Percentiles rank a stretch among this genome's conserved stretches.
phyloP scores from a whole-genome alignment of 805 yeast species.

The Maudiozyma serrabonitensis region DNA sequence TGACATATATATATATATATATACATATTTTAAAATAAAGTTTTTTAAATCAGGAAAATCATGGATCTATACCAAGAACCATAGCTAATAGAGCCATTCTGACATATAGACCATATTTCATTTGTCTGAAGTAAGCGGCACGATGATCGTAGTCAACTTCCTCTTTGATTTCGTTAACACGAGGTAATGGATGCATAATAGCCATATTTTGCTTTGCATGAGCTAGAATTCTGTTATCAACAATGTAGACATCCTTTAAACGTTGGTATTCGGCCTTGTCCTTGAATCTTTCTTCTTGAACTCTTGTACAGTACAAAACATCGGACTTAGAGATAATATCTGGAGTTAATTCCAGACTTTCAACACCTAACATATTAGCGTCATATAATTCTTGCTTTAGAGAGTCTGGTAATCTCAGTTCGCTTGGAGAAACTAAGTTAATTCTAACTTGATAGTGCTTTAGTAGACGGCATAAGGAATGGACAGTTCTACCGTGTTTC shows the following conservation, averaged over 20 bases:
- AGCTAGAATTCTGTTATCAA: conserved; percentile 82
- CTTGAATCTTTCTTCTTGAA: conserved; percentile 91
- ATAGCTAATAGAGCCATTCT: conserved; percentile 98
- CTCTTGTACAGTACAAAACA: conserved; percentile 94
- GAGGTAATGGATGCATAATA: conserved; percentile 97
- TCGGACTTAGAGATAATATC: conserved; percentile 85
- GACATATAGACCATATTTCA: conserved; percentile 95
- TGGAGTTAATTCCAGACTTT: conserved; percentile 68
- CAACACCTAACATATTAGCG: conserved; percentile 61
- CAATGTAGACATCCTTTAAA: conserved; percentile 82
- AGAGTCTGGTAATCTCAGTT: conserved; percentile 70
- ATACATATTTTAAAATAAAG: background rate
- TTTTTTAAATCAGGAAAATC: conserved; percentile 1
- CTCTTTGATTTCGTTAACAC: conserved; percentile 91
- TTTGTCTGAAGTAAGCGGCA: conserved; percentile 99
- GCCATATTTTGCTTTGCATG: conserved; percentile 98
- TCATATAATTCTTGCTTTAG: conserved; percentile 56
- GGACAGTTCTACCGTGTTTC: conserved; percentile 97
- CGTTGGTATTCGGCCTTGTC: conserved; percentile 70
- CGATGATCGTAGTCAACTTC: conserved; percentile 99
- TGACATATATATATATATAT: background rate
- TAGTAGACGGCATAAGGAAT: conserved; percentile 83
- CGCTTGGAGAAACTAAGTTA: conserved; percentile 86
- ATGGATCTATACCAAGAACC: conserved; percentile 93
- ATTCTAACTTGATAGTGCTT: conserved; percentile 88